A percentile compares a stretch with the other conserved stretches of the same genome.
phyloP scores from a whole-genome alignment of 2,329 filamentous ascomycete genomes.

The Salinomyces thailandicus region DNA sequence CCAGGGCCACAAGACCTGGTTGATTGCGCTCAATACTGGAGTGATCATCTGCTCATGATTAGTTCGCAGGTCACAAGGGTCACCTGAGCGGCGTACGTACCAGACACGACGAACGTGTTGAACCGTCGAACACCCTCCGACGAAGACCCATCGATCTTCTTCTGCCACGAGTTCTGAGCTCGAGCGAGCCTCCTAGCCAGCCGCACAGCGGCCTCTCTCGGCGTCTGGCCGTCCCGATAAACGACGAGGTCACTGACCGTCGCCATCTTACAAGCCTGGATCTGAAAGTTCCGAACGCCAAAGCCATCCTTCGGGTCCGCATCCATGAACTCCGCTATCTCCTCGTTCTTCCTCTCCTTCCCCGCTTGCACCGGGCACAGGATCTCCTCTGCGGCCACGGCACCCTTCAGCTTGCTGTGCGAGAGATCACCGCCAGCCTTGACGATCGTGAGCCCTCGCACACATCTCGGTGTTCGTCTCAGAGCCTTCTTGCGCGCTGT shows the following conservation, averaged over 20 bases:
- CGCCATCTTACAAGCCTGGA: slow-evolving; percentile 80
- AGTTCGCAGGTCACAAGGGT: neutral
- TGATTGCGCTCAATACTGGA: slow-evolving; percentile 59
- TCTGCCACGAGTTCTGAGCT: slow-evolving; percentile 67
- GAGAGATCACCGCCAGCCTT: slow-evolving; percentile 77
- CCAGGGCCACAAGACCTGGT: slow-evolving; percentile 61
- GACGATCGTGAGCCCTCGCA: slow-evolving; percentile 73
- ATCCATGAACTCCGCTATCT: slow-evolving; percentile 59
- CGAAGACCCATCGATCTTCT: slow-evolving; percentile 47
- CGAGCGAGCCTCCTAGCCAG: slow-evolving; percentile 54
- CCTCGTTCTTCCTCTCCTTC: slow-evolving; percentile 24
- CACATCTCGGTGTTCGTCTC: slow-evolving; percentile 60
- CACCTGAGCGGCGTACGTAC: slow-evolving; percentile 36
- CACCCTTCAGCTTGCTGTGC: slow-evolving; percentile 70
- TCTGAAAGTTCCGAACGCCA: slow-evolving; percentile 94
- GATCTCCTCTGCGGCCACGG: slow-evolving; percentile 72
- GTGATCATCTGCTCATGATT: slow-evolving; percentile 46
- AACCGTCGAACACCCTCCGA: slow-evolving; percentile 44
- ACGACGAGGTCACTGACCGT: slow-evolving; percentile 85
- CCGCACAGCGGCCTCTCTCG: slow-evolving; percentile 55
- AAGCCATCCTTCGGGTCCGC: slow-evolving; percentile 83
- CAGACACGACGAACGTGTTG: slow-evolving; percentile 70
- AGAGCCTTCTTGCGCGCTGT: slow-evolving; percentile 61
- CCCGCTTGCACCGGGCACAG: slow-evolving; percentile 38
- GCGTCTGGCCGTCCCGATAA: slow-evolving; percentile 63